Base-by-base conservation (phyloP, 164 flowering plant species). In the Echeveria elegans region DNA sequence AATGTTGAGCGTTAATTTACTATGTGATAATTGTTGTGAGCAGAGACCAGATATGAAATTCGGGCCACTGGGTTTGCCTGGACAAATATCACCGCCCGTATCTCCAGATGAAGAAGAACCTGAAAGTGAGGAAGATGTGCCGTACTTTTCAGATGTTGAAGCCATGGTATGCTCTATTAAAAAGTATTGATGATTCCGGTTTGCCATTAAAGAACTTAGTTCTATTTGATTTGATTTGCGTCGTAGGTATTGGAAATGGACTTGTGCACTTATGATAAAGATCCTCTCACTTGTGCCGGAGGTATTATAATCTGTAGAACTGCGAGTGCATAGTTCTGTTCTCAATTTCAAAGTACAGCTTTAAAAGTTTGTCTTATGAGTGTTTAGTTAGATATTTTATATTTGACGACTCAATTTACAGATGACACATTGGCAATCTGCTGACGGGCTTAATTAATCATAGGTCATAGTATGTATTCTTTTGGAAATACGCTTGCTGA, bases 221-320 rank as follows among this genome's bases (percentile, higher is more conserved):
- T 68, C 36, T 29, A 63, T 59, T 24, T 24, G 16, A n/a, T 37
- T 47, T 6, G 32, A 48, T 63, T 26, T 63, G 34, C 56, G 23
- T 74, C 73, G 62, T 88, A 92, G 97, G 80, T 92, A 74, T 88
- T 92, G 69, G 92, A 85, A 50, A 86, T 89, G 97, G 92, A 89
- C 72, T 77, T 92, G 72, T 82, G 77, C 67, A 85, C 88, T n/a
- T 58, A 71, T 61, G 85, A 77, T 68, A 68, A 79, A 69, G 88
- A 87, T 40, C 68, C 77, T 23, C 66, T 58, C 65, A 48, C 73
- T 68, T 77, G 69, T 24, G 77, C 63, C 52, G 78, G 81, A 83
- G 95, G 97, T 91, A 82, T 70, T 56, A 45, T 30, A 38, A 65
- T 37, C 6, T 61, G 36, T 61, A 19, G 56, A n/a, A 28, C n/a